Percentiles rank a stretch among this genome's conserved stretches.
These are phyloP conservation scores for Phytophthora quininea DNA, from an alignment of 352 stramenopile species.

Conservation along the genomic window DNA sequence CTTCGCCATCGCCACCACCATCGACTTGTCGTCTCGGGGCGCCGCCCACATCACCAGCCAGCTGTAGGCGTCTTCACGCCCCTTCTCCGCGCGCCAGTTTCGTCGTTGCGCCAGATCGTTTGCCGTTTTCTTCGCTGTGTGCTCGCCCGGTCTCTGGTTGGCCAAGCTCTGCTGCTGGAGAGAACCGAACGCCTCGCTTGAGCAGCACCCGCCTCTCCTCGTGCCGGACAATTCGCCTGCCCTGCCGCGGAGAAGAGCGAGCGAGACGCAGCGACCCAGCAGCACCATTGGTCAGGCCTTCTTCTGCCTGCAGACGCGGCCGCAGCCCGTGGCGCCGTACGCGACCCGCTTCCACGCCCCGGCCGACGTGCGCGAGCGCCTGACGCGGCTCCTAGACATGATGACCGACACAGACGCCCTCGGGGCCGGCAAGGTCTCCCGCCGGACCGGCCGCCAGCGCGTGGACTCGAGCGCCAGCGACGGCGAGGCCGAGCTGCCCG, in stretches of 20 bases:
- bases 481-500: slow-evolving; percentile 22
- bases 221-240: slow-evolving; percentile 21
- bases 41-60: not conserved
- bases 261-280: slow-evolving; percentile 25
- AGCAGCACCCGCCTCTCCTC: slow-evolving; percentile 1
- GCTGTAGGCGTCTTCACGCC: not conserved
- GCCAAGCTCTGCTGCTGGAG: slow-evolving; percentile 3
- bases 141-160: slow-evolving; percentile 11
- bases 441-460: slow-evolving; percentile 7
- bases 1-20: too few species aligned
- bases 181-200: not conserved
- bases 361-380: slow-evolving; percentile 26
- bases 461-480: slow-evolving; percentile 25
- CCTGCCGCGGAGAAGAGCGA: slow-evolving; percentile 29
- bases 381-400: slow-evolving; percentile 31
- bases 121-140: not conserved
- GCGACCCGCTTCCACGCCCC: slow-evolving; percentile 22
- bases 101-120: not conserved
- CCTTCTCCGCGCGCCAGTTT: not conserved
- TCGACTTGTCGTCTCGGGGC: too few species aligned
- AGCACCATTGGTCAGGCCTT: slow-evolving; percentile 63
- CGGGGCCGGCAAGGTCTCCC: slow-evolving; percentile 9
- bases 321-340: slow-evolving; percentile 40
- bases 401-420: slow-evolving; percentile 34
- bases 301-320: slow-evolving; percentile 56